Base-by-base conservation (phyloP, 208 protist genomes). In the Leishmania tropica region DNA sequence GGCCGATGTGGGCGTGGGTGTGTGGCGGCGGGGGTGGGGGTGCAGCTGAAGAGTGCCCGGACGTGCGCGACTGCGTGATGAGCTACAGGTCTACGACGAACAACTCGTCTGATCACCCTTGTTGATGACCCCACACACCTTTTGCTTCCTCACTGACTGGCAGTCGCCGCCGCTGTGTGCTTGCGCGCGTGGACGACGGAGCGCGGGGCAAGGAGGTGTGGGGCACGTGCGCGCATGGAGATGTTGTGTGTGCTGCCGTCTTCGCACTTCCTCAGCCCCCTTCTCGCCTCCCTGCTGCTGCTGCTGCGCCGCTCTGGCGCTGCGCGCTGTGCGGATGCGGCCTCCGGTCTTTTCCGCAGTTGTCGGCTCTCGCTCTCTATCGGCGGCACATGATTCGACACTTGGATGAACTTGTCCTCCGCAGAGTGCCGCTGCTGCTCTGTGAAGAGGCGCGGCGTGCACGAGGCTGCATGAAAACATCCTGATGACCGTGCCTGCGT, bases 131-230 rank as follows among this genome's bases (percentile, higher is more conserved):
- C 21, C 60, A 78, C 53, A 83, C 65, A 72, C 68, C 80, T 83
- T 83, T 83, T 83, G 80, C 80, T 83, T 83, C 80, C 80, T 83
- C 80, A 83, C 80, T 83, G 80, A 83, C 65, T n/a, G 54, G 53
- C 80, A 42, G 80, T 60, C 80, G 19, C 40, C 3, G 70, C 70
- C 31, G 70, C 40, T 21, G 54, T 28, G 21, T 21, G 53, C 31
- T 17, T 79, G 76, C 56, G 47, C 60, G 60, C n/a, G 60, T 65
- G 60, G n/a, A 11, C 6, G 60, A 8, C 10, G n/a, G 60, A 65
- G n/a, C n/a, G 7, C 60, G n/a, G 5, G 15, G 54, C 54, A 60
- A n/a, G 21, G 58, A 0, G 4, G 21, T n/a, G 54, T 60, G 54
- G 54, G n/a, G 54, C 21, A 28, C 54, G 54, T 60, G 54, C 54